Evolutionary conservation across 2,329 filamentous ascomycete species (phyloP).

Genomic region (Endothia cerciana): DNA sequence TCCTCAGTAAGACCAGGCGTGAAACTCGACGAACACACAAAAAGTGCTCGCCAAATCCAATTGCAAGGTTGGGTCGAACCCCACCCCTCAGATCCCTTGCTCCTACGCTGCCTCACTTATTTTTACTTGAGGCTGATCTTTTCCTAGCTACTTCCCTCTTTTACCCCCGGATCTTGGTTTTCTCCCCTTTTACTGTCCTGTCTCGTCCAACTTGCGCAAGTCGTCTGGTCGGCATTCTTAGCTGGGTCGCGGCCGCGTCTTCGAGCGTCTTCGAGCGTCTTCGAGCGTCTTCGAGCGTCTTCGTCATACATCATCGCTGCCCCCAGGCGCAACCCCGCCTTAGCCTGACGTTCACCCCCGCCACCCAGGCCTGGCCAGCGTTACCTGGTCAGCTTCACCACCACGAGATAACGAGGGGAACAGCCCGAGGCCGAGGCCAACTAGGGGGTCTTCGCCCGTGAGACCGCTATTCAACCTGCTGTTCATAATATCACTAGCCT

Average conservation of each 20-base stretch:
- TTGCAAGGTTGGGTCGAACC: not conserved
- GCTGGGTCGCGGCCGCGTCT: not conserved
- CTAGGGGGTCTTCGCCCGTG: not conserved
- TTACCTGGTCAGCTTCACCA: slow-evolving; percentile 20
- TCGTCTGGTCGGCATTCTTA: not conserved
- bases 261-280: slow-evolving; percentile 6
- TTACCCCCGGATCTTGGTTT: not conserved
- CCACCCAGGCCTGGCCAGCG: slow-evolving; percentile 25
- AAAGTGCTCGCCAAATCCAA: not conserved
- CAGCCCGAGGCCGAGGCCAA: slow-evolving; percentile 12
- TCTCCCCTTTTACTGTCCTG: not conserved
- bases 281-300: slow-evolving; percentile 18
- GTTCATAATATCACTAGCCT: slow-evolving; percentile 3
- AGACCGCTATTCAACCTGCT: slow-evolving; percentile 4
- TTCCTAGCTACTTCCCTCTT: not conserved
- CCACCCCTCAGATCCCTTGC: not conserved
- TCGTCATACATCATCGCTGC: slow-evolving; percentile 12
- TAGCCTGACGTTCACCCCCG: not conserved
- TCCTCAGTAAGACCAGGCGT: slow-evolving; percentile 17
- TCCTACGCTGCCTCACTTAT: slow-evolving; percentile 19
- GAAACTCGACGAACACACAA: slow-evolving; percentile 12
- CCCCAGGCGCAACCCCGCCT: slow-evolving; percentile 9
- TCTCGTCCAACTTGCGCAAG: not conserved
- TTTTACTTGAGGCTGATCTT: slow-evolving; percentile 17
- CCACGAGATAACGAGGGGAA: slow-evolving; percentile 12